Conservation (phyloP, 345 rosid genomes). For the Gossypium thurberi region DNA sequence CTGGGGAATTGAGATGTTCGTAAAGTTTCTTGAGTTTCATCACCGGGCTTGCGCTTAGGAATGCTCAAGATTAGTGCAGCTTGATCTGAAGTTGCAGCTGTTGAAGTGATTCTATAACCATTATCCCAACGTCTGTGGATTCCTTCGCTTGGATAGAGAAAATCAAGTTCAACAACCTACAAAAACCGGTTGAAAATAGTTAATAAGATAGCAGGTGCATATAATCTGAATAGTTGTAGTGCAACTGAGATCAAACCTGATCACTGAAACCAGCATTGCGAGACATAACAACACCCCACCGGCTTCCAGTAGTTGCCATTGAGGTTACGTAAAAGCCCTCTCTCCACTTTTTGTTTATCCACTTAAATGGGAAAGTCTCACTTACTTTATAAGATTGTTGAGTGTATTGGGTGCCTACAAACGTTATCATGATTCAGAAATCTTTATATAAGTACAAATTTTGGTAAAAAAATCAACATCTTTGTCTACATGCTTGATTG, state of each 20-base stretch:
- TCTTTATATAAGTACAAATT: not conserved
- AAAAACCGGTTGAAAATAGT: not conserved
- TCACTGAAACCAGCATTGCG: slow-evolving; percentile 91
- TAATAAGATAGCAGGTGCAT: not conserved
- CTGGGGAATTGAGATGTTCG: slow-evolving; percentile 94
- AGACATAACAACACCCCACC: slow-evolving; percentile 99
- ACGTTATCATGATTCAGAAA: slow-evolving; percentile 11
- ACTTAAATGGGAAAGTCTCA: slow-evolving; percentile 91
- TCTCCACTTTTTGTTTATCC: slow-evolving; percentile 99
- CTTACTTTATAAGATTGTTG: slow-evolving; percentile 98
- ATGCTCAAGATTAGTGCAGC: slow-evolving; percentile 88
- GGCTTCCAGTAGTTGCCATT: slow-evolving; percentile 93
- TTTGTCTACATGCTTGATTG: no score
- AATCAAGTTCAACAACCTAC: slow-evolving; percentile 96
- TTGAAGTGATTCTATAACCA: slow-evolving; percentile 89
- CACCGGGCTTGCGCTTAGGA: slow-evolving; percentile 66
- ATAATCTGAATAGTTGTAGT: not conserved
- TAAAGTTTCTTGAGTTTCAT: slow-evolving; percentile 96
- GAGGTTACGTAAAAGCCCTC: slow-evolving; percentile 96
- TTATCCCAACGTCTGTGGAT: slow-evolving; percentile 92
- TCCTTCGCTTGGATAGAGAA: slow-evolving; percentile 98
- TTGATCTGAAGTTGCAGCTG: slow-evolving; percentile 93
- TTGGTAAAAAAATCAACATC: no score
- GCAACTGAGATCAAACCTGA: slow-evolving; percentile 46
- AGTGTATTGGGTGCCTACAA: slow-evolving; percentile 71